Evolutionary conservation across 176 grass and related monocot species (phyloP), one percentile per base, ranked within the genome.

Genomic region (Typha latifolia): DNA sequence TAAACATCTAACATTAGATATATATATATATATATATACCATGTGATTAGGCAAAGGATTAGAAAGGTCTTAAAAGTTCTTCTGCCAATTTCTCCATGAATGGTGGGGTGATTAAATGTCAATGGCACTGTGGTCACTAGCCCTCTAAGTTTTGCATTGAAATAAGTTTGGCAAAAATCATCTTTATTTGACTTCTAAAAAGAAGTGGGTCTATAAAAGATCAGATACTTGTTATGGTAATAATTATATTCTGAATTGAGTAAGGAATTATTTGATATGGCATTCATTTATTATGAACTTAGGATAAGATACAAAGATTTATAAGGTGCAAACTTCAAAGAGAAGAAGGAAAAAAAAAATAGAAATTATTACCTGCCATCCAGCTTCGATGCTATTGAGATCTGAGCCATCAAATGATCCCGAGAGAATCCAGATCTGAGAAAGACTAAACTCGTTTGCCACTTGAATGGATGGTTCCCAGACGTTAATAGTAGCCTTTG

Each of bases 301-400:
- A 59, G 16, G 53, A 59, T 59, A 56, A 22, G n/a, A 7, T 59
- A 21, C 11, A 21, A 0, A 21, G 10, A 21, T 2, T 57, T 18
- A 57, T n/a, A 15, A n/a, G 4, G 14, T 57, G 53, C 53, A 59
- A 14, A 20, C 15, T 22, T 19, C 16, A 22, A 59, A 59, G 16
- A 52, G 12, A n/a, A 52, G 15, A 56, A 18, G 0, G 22, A 59
- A 2, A 22, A 59, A 19, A 57, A 6, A 57, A 7, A 59, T 10
- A 10, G 14, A 74, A 74, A 48, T 66, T 62, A 32, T 31, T 84
- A 96, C 93, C 93, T 96, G 93, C 93, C 93, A 96, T 47, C 93
- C 93, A 37, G 93, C 93, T 83, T 96, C 93, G 62, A 96, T 96
- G 93, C 93, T 96, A 83, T 96, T 96, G 82, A 96, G 88, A 80